Conservation (phyloP, 768 basidiomycete genomes). For the Boletus huronensis region DNA sequence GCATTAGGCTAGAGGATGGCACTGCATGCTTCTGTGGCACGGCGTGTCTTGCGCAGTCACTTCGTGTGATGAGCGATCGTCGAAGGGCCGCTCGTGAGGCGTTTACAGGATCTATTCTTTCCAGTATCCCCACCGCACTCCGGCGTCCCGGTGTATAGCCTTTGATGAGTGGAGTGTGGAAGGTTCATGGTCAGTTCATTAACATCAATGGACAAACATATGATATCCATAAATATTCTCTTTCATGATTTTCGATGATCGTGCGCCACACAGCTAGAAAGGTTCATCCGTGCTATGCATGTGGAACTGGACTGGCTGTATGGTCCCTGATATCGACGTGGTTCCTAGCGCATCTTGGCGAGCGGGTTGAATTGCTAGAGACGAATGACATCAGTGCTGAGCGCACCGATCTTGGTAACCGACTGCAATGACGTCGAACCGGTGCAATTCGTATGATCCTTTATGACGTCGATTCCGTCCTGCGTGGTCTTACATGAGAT, state of each 20-base stretch:
- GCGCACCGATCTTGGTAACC: background rate
- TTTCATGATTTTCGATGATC: slow-evolving; percentile 11
- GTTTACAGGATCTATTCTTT: background rate
- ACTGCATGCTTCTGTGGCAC: slow-evolving; percentile 8
- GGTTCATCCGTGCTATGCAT: background rate
- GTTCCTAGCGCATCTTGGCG: background rate
- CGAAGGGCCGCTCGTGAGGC: background rate
- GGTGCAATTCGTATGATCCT: background rate
- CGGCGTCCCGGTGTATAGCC: slow-evolving; percentile 1
- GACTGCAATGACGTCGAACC: background rate
- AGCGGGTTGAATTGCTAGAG: background rate
- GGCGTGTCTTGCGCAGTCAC: background rate
- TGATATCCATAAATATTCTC: background rate
- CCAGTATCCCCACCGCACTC: background rate
- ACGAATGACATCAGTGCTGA: slow-evolving; percentile 6
- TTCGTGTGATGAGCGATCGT: slow-evolving; percentile 1
- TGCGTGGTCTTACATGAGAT: background rate
- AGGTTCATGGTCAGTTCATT: background rate
- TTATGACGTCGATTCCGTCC: background rate
- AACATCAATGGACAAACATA: background rate
- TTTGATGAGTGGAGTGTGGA: background rate
- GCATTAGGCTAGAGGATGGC: background rate
- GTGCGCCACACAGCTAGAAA: background rate
- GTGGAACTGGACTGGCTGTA: background rate
- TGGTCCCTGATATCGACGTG: background rate